Base-by-base conservation (phyloP, 2,329 filamentous ascomycete species). In the Scortechinia acanthostroma region DNA sequence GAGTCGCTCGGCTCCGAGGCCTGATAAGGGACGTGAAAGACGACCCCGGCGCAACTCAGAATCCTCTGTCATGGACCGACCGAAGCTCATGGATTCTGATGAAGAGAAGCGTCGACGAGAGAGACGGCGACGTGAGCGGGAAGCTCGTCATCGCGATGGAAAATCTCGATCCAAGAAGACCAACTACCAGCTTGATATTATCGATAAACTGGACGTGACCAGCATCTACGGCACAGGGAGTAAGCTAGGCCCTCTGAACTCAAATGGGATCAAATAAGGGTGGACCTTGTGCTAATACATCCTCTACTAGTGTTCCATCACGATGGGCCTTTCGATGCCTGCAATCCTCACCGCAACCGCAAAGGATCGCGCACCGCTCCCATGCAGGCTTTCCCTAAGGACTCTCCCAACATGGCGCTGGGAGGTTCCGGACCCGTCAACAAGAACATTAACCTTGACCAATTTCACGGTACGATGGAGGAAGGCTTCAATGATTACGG, bases 271-370 rank as follows among this genome's bases (percentile, higher is more conserved):
- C n/a, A n/a, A n/a, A n/a, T n/a, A n/a, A n/a, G n/a, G n/a, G 20
- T 35, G 17, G 43, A 4, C 20, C 25, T 19, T 3, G 13, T 43
- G 30, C 19, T 37, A 47, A 40, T 46, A n/a, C n/a, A n/a, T 22
- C 22, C 3, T 21, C 17, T 16, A 35, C 15, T 53, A 81, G 77
- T 84, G 54, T 83, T 85, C 60, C 81, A 86, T 53, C 81, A 86
- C 57, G 81, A 86, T 53, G 81, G 81, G 5, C 81, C 81, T 4
- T 86, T 85, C 51, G 81, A 86, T 59, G 81, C 81, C 23, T 83
- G 80, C 60, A 83, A 85, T 55, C 81, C 81, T 10, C 77, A 83
- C 55, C 78, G 81, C 50, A 86, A 86, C 57, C 76, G 78, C 50
- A 81, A 77, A 56, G 77, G 76, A 52, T 65, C 74, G 46, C 70